Conservation (phyloP, 2,329 filamentous ascomycete species). For the Aspergillus chevalieri region DNA sequence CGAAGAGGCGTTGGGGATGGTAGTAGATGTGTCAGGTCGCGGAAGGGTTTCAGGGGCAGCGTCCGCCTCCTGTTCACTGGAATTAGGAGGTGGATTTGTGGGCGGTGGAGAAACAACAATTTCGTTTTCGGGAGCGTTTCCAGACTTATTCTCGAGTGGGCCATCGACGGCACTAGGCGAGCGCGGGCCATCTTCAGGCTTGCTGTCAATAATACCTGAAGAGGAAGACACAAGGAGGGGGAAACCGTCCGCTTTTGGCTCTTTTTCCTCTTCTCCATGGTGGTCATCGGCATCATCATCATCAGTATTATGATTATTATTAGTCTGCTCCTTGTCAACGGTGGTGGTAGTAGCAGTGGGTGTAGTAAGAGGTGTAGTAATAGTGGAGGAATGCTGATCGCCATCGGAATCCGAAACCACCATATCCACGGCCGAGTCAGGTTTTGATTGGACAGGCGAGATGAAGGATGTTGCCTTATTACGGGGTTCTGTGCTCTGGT, state of each 20-base stretch:
- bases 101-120: conserved; percentile 17
- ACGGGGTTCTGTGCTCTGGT: neutral
- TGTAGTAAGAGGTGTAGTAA: conserved; percentile 10
- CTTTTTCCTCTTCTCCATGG: neutral
- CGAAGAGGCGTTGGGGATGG: conserved; percentile 12
- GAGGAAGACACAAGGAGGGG: conserved; percentile 4
- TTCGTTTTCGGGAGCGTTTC: conserved; percentile 19
- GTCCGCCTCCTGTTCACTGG: conserved; percentile 13
- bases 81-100: conserved; percentile 9
- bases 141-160: conserved; percentile 22
- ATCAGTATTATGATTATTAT: neutral
- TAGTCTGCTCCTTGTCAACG: neutral
- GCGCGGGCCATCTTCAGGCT: conserved; percentile 23
- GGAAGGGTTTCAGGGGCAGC: conserved; percentile 11
- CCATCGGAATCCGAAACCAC: conserved; percentile 11
- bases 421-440: conserved; percentile 19
- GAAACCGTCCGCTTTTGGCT: neutral
- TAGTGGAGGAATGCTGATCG: conserved; percentile 7
- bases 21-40: conserved; percentile 11
- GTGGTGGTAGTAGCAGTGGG: neutral
- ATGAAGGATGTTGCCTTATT: conserved; percentile 3
- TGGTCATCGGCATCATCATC: neutral
- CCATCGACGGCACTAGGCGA: conserved; percentile 26
- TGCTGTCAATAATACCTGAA: conserved; percentile 15
- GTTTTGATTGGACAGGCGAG: conserved; percentile 12